Percentiles rank a stretch among this genome's conserved stretches.
Evolutionary conservation across 257 asterid species (phyloP).

Genomic region (Capsicum baccatum): DNA sequence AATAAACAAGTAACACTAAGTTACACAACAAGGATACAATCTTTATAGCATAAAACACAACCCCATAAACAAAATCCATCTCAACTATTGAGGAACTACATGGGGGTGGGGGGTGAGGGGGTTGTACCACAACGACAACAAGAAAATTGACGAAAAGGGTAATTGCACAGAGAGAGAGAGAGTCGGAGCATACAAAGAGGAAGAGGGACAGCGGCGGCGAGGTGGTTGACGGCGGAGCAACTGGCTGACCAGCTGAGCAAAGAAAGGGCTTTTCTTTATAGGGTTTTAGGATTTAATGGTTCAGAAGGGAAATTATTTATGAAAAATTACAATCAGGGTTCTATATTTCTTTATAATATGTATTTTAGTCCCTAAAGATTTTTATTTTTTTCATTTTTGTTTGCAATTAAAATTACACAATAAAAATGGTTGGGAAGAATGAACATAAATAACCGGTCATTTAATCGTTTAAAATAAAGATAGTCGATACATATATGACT

Average conservation of each 20-base stretch:
- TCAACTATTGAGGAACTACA: background rate
- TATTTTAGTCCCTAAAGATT: background rate
- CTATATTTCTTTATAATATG: background rate
- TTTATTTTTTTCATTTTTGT: background rate
- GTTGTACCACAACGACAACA: too few species aligned
- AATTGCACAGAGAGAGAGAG: too few species aligned
- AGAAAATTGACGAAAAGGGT: background rate
- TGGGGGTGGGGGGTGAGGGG: background rate
- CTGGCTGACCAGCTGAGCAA: background rate
- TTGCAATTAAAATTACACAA: background rate
- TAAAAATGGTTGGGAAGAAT: background rate
- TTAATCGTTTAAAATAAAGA: background rate
- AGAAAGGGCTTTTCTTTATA: background rate
- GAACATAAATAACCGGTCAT: background rate
- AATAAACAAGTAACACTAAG: background rate
- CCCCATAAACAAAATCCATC: background rate
- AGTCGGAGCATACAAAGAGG: background rate
- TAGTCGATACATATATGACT: background rate
- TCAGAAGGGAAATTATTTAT: background rate
- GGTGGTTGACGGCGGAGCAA: conserved; percentile 7
- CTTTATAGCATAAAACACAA: background rate
- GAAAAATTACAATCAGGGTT: background rate
- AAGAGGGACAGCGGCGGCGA: background rate
- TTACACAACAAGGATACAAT: background rate
- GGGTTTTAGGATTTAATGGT: background rate